Percentiles rank a stretch among this genome's conserved stretches.
Conservation (phyloP, 2,329 filamentous ascomycete species). For the Achaetomium macrosporum region DNA sequence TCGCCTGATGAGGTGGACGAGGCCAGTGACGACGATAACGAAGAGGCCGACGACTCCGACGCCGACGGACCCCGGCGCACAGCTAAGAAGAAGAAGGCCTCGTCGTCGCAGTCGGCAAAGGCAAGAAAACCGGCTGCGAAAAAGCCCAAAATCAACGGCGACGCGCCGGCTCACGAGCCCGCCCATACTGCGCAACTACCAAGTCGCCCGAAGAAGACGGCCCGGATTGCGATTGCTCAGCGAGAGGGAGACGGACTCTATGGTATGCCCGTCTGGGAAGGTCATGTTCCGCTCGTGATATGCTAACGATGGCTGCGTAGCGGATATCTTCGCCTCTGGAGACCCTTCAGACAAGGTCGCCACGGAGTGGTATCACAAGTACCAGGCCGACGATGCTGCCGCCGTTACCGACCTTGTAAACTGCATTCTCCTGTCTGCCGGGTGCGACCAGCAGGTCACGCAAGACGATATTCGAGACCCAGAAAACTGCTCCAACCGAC, state of each 20-base stretch:
- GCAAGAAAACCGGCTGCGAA: slow-evolving; percentile 55
- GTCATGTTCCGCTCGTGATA: slow-evolving; percentile 17
- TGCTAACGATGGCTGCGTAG: slow-evolving; percentile 36
- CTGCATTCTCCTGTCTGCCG: slow-evolving; percentile 64
- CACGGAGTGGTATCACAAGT: slow-evolving; percentile 54
- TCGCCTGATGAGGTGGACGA: slow-evolving; percentile 41
- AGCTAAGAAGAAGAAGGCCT: slow-evolving; percentile 31
- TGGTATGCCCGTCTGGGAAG: slow-evolving; percentile 36
- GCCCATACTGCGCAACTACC: slow-evolving; percentile 40
- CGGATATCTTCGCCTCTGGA: slow-evolving; percentile 58
- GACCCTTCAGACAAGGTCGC: slow-evolving; percentile 52
- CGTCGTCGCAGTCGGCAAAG: slow-evolving; percentile 39
- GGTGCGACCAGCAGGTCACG: slow-evolving; percentile 73
- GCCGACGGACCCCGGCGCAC: slow-evolving; percentile 40
- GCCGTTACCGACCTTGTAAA: slow-evolving; percentile 60
- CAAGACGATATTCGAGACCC: slow-evolving; percentile 82
- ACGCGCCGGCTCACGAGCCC: slow-evolving; percentile 29
- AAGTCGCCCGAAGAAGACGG: slow-evolving; percentile 51
- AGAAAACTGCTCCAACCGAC: slow-evolving; percentile 72
- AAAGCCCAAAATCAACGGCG: slow-evolving; percentile 59
- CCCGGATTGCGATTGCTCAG: slow-evolving; percentile 45
- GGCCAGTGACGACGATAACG: slow-evolving; percentile 36
- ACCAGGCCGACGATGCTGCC: slow-evolving; percentile 46
- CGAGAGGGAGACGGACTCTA: slow-evolving; percentile 50
- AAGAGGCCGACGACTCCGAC: slow-evolving; percentile 37